Base-by-base conservation (phyloP, 805 yeast genomes). In the Saitoella complicata region DNA sequence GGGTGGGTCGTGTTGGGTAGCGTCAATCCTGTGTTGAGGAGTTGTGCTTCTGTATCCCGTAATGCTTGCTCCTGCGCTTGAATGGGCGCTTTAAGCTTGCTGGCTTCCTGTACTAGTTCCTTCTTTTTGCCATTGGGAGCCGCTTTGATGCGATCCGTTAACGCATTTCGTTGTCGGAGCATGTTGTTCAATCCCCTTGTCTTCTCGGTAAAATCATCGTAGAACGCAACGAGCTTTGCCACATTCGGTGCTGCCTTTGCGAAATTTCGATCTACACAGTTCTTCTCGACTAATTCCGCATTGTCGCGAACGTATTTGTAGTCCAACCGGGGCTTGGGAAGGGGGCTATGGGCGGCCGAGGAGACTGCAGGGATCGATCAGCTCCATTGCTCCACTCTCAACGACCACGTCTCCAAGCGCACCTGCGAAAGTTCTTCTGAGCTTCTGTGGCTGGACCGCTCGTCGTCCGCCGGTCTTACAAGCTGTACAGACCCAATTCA, bases 361-460 rank as follows among this genome's bases (percentile, higher is more conserved):
- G 21, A 21, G 21, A 21, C 21, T 21, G 8, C 30, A 10, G 35
- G 61, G 64, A 88, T 69, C 81, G 96, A 31, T 21, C 21, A 21
- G 21, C 21, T 21, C 21, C 21, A 21, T 21, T 21, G 21, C 21
- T 21, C 21, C 21, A 21, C 21, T 21, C 21, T 21, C 21, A 21
- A 4, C 4, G 21, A 21, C 21, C 21, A 21, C 21, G 21, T 21
- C 4, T 21, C 21, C 21, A 21, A 21, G 21, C 21, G 21, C 21
- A 21, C 21, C 21, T 21, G 21, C 21, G 21, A 21, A 21, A 21
- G 21, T 21, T 4, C 21, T 21, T 21, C 21, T 21, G 21, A 21
- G 21, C 21, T 21, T 21, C 21, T 21, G 21, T 21, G 4, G 21
- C 21, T 21, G 21, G 4, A 21, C 21, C 2, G 21, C 4, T 21